A percentile compares a stretch with the other conserved stretches of the same genome.
Conservation (phyloP, 2,329 filamentous ascomycete species). For the Talaromyces sp. region DNA sequence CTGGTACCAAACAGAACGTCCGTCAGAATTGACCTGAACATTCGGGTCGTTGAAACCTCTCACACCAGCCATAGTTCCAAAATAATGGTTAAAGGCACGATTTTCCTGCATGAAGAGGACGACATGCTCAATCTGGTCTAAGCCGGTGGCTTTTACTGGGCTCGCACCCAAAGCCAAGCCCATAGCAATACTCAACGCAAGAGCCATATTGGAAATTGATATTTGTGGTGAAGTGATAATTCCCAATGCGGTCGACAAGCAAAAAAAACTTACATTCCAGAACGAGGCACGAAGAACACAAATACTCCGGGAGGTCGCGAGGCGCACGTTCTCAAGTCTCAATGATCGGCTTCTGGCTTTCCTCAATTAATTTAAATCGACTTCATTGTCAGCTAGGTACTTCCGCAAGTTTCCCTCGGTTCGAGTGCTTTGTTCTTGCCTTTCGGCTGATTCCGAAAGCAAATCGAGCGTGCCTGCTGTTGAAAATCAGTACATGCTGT, state of each 20-base stretch:
- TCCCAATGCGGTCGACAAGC: not conserved
- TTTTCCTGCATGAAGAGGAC: conserved; percentile 58
- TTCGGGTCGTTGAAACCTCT: conserved; percentile 58
- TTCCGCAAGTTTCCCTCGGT: not conserved
- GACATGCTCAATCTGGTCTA: conserved; percentile 56
- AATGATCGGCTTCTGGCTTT: not conserved
- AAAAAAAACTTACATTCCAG: not conserved
- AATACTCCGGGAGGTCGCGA: not conserved
- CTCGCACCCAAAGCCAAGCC: conserved; percentile 14
- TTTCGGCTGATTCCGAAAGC: not conserved
- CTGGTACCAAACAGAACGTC: conserved; percentile 49
- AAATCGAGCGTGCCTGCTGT: not conserved
- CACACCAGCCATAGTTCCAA: conserved; percentile 55
- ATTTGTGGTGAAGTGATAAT: not conserved
- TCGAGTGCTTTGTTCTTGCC: not conserved
- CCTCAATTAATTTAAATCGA: not conserved
- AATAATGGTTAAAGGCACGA: conserved; percentile 46
- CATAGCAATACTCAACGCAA: conserved; percentile 6
- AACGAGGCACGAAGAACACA: not conserved
- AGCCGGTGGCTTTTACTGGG: conserved; percentile 15
- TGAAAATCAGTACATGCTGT: not conserved
- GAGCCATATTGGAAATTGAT: conserved; percentile 8
- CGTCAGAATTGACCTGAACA: conserved; percentile 48
- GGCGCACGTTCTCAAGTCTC: not conserved
- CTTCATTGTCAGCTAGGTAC: not conserved